phyloP scores from a whole-genome alignment of 257 asterid genomes.

The Ligustrum vulgare region DNA sequence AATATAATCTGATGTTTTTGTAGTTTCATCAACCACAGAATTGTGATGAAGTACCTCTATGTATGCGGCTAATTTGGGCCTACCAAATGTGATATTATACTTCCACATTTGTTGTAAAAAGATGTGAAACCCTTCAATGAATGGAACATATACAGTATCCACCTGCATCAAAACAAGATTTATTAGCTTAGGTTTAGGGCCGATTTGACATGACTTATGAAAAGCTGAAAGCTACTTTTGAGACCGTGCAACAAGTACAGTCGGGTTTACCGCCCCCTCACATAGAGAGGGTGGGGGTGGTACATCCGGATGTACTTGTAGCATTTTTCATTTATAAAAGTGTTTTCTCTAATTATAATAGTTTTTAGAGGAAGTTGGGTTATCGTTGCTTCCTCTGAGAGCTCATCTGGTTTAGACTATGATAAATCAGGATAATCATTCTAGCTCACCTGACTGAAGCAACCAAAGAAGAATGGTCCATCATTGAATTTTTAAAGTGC shows the following conservation, averaged over 20 bases:
- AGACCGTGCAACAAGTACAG: too few relatives aligned
- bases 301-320: too few relatives aligned
- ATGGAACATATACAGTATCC: constrained; percentile 60
- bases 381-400: too few relatives aligned
- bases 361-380: too few relatives aligned
- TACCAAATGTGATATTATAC: constrained; percentile 52
- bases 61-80: constrained; percentile 62
- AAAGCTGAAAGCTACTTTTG: too few relatives aligned
- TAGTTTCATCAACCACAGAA: background rate
- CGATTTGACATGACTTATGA: too few relatives aligned
- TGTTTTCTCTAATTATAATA: too few relatives aligned
- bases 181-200: background rate
- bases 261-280: too few relatives aligned
- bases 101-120: constrained; percentile 39
- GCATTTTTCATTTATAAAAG: too few relatives aligned
- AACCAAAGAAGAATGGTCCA: constrained; percentile 73
- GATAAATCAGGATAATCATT: too few relatives aligned
- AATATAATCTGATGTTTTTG: background rate
- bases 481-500: constrained; percentile 51
- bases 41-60: constrained; percentile 35
- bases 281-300: too few relatives aligned
- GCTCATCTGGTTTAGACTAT: too few relatives aligned
- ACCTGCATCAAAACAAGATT: constrained; percentile 33
- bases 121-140: constrained; percentile 58
- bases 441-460: constrained; percentile 50